These are phyloP conservation scores for Puccinia polysora DNA, from an alignment of 1,284 basidiomycete species.

Conservation along the genomic window DNA sequence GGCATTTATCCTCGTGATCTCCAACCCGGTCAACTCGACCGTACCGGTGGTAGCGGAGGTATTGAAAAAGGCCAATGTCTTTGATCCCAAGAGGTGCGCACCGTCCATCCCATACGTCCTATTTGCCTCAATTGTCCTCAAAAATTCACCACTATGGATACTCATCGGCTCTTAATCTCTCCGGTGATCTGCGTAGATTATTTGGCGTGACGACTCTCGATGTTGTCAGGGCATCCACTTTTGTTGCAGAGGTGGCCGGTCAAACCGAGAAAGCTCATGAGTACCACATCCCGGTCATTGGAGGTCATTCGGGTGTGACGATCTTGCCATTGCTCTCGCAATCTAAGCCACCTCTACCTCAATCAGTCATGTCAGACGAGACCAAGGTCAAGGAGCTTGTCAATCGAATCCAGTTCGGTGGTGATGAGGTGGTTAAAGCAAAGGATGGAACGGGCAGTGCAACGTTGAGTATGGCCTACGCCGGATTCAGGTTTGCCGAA, in stretches of 20 bases:
- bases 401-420: conserved; percentile 54
- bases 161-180: background rate
- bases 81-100: conserved; percentile 68
- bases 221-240: conserved; percentile 89
- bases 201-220: conserved; percentile 93
- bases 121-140: background rate
- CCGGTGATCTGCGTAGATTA: conserved; percentile 52
- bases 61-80: conserved; percentile 87
- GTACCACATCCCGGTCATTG: conserved; percentile 77
- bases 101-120: too few species aligned
- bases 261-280: conserved; percentile 62
- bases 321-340: conserved; percentile 94
- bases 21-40: conserved; percentile 77
- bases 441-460: conserved; percentile 53
- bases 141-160: background rate
- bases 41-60: conserved; percentile 94
- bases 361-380: conserved; percentile 47
- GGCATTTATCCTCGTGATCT: conserved; percentile 90
- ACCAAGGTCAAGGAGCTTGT: conserved; percentile 51
- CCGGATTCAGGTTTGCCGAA: conserved; percentile 52
- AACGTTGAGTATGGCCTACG: conserved; percentile 53
- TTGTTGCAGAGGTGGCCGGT: conserved; percentile 72
- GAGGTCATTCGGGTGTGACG: conserved; percentile 92
- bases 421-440: conserved; percentile 54
- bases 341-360: conserved; percentile 53